Conservation (phyloP, 2,329 filamentous ascomycete species). For the Aspergillus fijiensis region DNA sequence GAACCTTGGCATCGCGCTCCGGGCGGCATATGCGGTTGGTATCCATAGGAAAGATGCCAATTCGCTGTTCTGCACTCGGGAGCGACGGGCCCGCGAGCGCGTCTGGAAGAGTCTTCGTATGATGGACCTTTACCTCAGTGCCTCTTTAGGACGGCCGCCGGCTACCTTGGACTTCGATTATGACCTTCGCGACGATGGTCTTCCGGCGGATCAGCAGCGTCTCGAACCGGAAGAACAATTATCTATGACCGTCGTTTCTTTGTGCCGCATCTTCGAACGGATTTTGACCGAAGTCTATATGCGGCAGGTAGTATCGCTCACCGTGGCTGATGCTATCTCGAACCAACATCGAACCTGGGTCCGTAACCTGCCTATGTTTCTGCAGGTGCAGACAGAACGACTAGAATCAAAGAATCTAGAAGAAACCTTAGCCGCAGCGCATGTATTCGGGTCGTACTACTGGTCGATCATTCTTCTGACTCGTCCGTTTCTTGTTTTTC, state of each 20-base stretch:
- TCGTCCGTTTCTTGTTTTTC: constrained; percentile 54
- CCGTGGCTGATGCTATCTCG: constrained; percentile 44
- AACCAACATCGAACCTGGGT: constrained; percentile 46
- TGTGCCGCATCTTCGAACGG: constrained; percentile 45
- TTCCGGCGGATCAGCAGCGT: constrained; percentile 21
- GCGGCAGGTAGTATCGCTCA: constrained; percentile 44
- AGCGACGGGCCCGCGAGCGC: constrained; percentile 46
- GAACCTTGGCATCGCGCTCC: constrained; percentile 53
- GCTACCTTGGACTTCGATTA: constrained; percentile 54
- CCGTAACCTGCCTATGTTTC: constrained; percentile 43
- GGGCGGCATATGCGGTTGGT: constrained; percentile 54
- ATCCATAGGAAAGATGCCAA: constrained; percentile 55
- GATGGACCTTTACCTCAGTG: constrained; percentile 54
- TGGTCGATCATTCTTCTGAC: constrained; percentile 56
- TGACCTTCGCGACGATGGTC: constrained; percentile 36
- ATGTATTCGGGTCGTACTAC: constrained; percentile 53
- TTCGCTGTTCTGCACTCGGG: constrained; percentile 47
- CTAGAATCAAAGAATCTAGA: constrained; percentile 41
- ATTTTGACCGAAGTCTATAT: constrained; percentile 46
- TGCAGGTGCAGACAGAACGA: constrained; percentile 48
- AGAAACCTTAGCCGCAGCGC: constrained; percentile 48
- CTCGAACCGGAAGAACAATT: constrained; percentile 40
- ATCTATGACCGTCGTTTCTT: constrained; percentile 49
- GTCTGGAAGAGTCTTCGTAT: constrained; percentile 56
- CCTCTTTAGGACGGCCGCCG: constrained; percentile 52